Conservation (phyloP, 805 yeast genomes). For the Suhomyces prunicola region DNA sequence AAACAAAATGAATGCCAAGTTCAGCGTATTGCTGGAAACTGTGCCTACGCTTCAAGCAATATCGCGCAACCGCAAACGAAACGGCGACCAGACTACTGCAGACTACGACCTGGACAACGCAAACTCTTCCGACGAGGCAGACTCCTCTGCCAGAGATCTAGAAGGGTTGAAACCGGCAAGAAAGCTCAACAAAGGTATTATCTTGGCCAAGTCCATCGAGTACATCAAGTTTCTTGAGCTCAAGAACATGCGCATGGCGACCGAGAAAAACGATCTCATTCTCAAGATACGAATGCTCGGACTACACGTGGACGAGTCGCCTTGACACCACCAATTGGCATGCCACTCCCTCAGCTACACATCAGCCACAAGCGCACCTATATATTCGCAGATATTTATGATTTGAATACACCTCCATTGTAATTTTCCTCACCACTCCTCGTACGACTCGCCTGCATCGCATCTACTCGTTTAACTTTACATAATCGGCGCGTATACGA, state of each 20-base stretch:
- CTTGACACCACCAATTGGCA: neutral
- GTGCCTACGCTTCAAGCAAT: constrained; percentile 38
- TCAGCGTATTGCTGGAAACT: constrained; percentile 33
- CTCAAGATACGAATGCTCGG: constrained; percentile 37
- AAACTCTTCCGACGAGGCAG: neutral
- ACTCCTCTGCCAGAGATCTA: constrained; percentile 33
- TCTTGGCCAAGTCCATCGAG: constrained; percentile 74
- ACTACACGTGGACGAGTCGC: constrained; percentile 7
- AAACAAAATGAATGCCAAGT: constrained; percentile 41
- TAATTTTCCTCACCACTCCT: too few relatives aligned
- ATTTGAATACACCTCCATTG: neutral
- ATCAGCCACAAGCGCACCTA: too few relatives aligned
- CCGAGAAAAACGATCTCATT: constrained; percentile 51
- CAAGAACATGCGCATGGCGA: constrained; percentile 48
- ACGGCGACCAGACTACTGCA: constrained; percentile 2
- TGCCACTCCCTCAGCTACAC: too few relatives aligned
- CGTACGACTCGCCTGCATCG: neutral
- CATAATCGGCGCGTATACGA: constrained; percentile 1
- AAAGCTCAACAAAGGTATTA: constrained; percentile 75
- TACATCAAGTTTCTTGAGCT: constrained; percentile 70
- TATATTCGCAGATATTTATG: neutral
- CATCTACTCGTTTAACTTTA: neutral
- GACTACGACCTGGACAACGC: constrained; percentile 9
- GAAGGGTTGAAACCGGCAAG: constrained; percentile 77
- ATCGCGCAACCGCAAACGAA: constrained; percentile 20